A percentile compares a stretch with the other conserved stretches of the same genome.
phyloP scores from a whole-genome alignment of 257 asterid genomes.

The Handroanthus guayacan region DNA sequence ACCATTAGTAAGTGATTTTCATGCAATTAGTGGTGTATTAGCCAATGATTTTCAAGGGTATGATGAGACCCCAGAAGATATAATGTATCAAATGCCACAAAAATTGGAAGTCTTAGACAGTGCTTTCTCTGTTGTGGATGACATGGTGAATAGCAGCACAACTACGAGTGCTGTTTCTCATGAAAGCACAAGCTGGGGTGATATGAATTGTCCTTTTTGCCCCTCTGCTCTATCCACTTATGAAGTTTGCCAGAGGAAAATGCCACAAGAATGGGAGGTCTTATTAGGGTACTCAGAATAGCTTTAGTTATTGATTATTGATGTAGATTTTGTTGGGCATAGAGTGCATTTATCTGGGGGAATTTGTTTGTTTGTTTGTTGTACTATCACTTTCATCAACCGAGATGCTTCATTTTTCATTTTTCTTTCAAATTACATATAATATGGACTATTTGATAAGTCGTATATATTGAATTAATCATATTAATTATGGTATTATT shows the following conservation, averaged over 20 bases:
- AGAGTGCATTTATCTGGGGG: constrained; percentile 22
- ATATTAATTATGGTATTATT: no score
- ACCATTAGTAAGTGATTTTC: constrained; percentile 15
- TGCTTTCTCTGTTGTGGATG: constrained; percentile 26
- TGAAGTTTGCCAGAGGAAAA: constrained; percentile 24
- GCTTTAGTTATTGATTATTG: not conserved
- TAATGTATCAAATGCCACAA: constrained; percentile 20
- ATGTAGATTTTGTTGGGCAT: not conserved
- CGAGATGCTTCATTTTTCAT: constrained; percentile 21
- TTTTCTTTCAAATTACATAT: not conserved
- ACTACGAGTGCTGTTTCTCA: not conserved
- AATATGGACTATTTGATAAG: not conserved
- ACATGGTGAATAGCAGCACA: constrained; percentile 22
- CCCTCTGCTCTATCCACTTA: constrained; percentile 31
- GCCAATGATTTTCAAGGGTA: constrained; percentile 18
- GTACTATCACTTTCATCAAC: constrained; percentile 45
- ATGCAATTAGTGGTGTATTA: not conserved
- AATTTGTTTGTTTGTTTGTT: constrained; percentile 33
- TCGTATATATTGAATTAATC: no score
- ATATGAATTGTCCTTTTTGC: constrained; percentile 33
- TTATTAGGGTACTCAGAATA: constrained; percentile 31
- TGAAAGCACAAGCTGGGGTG: constrained; percentile 42
- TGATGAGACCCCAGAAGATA: constrained; percentile 21
- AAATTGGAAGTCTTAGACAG: constrained; percentile 34
- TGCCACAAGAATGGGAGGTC: constrained; percentile 31